Evolutionary conservation across 2,329 filamentous ascomycete genomes (phyloP).

Genomic region (Nemania bipapillata): DNA sequence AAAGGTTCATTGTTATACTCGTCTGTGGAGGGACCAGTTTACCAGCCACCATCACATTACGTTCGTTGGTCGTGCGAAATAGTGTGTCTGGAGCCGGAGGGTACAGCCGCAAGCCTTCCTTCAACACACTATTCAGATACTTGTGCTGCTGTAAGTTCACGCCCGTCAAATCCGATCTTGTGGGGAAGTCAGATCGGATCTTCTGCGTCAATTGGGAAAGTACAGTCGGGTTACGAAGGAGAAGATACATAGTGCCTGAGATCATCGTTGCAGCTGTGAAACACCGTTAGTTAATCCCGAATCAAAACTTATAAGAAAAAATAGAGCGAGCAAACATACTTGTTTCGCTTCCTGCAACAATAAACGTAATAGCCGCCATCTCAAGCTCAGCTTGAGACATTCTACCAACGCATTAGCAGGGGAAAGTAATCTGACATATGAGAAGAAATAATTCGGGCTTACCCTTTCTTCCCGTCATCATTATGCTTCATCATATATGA

Average conservation of each 20-base stretch:
- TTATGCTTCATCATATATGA: conserved; percentile 25
- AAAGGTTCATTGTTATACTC: conserved; percentile 24
- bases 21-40: conserved; percentile 33
- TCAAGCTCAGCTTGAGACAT: conserved; percentile 32
- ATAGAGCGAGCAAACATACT: conserved; percentile 34
- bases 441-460: background rate
- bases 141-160: conserved; percentile 12
- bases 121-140: conserved; percentile 32
- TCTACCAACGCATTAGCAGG: background rate
- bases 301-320: background rate
- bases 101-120: conserved; percentile 35
- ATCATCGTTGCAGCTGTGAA: conserved; percentile 54
- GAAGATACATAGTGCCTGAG: conserved; percentile 47
- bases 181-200: conserved; percentile 43
- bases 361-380: conserved; percentile 36
- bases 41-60: conserved; percentile 26
- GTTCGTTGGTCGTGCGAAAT: conserved; percentile 19
- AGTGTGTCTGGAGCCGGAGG: conserved; percentile 32
- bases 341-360: conserved; percentile 60
- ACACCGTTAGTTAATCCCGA: background rate
- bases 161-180: conserved; percentile 40
- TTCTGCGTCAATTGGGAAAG: conserved; percentile 40
- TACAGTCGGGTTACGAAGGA: conserved; percentile 44
- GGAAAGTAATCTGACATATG: background rate
- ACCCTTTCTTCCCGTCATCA: conserved; percentile 14